These are phyloP conservation scores for Stropharia rugosoannulata DNA, from an alignment of 768 basidiomycete genomes.

Conservation along the genomic window DNA sequence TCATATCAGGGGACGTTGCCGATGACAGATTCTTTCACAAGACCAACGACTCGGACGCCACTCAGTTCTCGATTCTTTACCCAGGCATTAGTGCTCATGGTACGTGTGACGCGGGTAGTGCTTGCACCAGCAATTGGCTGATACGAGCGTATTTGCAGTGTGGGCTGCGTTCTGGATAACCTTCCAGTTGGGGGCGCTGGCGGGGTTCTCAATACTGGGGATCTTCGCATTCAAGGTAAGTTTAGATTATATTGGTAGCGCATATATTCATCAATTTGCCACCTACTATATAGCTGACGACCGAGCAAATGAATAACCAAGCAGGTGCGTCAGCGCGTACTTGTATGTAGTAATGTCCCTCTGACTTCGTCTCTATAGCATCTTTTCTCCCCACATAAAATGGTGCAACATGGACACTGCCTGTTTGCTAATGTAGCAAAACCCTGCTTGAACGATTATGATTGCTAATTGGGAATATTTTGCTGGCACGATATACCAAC, in stretches of 20 bases:
- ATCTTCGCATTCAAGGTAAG: conserved; percentile 80
- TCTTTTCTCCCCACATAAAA: background rate
- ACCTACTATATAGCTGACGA: conserved; percentile 37
- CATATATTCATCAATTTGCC: conserved; percentile 2
- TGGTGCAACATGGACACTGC: background rate
- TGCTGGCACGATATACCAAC: too few relatives aligned
- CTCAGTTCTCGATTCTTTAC: conserved; percentile 80
- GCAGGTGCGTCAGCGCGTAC: conserved; percentile 49
- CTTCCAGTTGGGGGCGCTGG: conserved; percentile 73
- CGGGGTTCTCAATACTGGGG: conserved; percentile 79
- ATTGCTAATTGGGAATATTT: too few relatives aligned
- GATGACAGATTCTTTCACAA: conserved; percentile 96
- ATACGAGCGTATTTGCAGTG: conserved; percentile 37
- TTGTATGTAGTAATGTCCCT: background rate
- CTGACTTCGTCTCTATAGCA: background rate
- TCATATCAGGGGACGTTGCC: conserved; percentile 77
- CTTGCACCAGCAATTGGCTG: background rate
- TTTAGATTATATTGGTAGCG: background rate
- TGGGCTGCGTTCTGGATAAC: conserved; percentile 88
- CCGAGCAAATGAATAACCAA: conserved; percentile 65
- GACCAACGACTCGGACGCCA: conserved; percentile 89
- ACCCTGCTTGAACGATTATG: too few relatives aligned
- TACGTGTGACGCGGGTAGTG: conserved; percentile 28
- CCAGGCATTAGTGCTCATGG: conserved; percentile 72
- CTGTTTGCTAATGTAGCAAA: too few relatives aligned